Evolutionary conservation across 345 rosid species (phyloP).

Genomic region (Eucalyptus curtisii): DNA sequence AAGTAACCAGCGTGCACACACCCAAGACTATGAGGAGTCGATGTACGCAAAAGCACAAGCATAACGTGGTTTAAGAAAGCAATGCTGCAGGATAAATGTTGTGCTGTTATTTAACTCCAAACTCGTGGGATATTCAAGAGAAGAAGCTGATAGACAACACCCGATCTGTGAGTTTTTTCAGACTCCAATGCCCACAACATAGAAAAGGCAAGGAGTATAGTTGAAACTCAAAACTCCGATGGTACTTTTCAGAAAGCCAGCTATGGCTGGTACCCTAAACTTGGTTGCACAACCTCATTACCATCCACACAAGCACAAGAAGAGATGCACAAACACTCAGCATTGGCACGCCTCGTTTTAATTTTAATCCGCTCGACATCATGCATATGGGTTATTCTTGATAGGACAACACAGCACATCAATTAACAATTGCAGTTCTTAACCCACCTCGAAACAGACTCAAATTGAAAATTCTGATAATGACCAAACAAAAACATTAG

Average conservation of each 20-base stretch:
- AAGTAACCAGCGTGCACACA: too few species aligned
- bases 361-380: neutral
- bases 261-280: neutral
- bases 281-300: neutral
- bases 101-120: constrained; percentile 63
- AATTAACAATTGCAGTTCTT: neutral
- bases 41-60: neutral
- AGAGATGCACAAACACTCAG: neutral
- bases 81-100: neutral
- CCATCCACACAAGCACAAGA: neutral
- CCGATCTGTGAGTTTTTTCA: constrained; percentile 39
- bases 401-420: neutral
- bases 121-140: constrained; percentile 15
- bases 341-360: neutral
- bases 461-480: neutral
- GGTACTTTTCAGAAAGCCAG: neutral
- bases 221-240: constrained; percentile 21
- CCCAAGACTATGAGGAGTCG: too few species aligned
- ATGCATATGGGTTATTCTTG: neutral
- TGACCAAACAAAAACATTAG: neutral
- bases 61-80: neutral
- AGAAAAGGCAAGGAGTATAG: constrained; percentile 13
- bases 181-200: constrained; percentile 8
- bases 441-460: neutral
- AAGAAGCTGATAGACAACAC: constrained; percentile 75